Conservation (phyloP, 2,329 filamentous ascomycete species). For the Aulographum hederae region DNA sequence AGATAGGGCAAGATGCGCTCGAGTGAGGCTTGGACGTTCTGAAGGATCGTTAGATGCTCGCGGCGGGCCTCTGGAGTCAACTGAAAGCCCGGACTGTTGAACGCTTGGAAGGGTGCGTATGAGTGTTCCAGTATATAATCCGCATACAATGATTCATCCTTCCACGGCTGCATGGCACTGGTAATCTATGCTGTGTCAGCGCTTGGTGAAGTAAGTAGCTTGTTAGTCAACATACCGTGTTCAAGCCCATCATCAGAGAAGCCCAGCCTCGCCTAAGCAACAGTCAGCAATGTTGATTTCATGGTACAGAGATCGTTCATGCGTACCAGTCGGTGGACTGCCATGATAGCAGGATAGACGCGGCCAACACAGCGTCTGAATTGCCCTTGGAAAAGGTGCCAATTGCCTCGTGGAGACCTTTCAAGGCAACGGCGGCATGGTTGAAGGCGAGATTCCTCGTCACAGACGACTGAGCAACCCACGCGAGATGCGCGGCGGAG, state of each 20-base stretch:
- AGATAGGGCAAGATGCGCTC: constrained; percentile 25
- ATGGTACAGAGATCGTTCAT: not conserved
- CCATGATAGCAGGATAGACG: constrained; percentile 85
- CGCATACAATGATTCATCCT: constrained; percentile 70
- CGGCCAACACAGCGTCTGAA: constrained; percentile 79
- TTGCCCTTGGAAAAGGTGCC: constrained; percentile 68
- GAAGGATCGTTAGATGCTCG: constrained; percentile 34
- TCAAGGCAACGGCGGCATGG: constrained; percentile 70
- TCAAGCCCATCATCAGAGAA: constrained; percentile 79
- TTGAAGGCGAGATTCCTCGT: constrained; percentile 80
- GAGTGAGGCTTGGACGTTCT: constrained; percentile 22
- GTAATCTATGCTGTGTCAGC: constrained; percentile 43
- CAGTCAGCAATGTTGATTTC: constrained; percentile 5
- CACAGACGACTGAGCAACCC: constrained; percentile 67
- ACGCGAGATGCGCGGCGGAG: constrained; percentile 87
- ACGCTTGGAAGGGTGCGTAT: constrained; percentile 16
- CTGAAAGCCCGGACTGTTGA: constrained; percentile 48
- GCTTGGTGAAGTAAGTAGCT: not conserved
- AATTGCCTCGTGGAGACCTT: constrained; percentile 76
- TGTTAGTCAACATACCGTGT: constrained; percentile 45
- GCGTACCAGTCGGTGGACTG: constrained; percentile 89
- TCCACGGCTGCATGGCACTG: constrained; percentile 80
- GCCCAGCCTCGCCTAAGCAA: constrained; percentile 68
- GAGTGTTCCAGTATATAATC: constrained; percentile 65
- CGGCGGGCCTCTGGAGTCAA: constrained; percentile 33